Evolutionary conservation across 257 asterid genomes (phyloP).

Genomic region (Nicotiana tomentosiformis): DNA sequence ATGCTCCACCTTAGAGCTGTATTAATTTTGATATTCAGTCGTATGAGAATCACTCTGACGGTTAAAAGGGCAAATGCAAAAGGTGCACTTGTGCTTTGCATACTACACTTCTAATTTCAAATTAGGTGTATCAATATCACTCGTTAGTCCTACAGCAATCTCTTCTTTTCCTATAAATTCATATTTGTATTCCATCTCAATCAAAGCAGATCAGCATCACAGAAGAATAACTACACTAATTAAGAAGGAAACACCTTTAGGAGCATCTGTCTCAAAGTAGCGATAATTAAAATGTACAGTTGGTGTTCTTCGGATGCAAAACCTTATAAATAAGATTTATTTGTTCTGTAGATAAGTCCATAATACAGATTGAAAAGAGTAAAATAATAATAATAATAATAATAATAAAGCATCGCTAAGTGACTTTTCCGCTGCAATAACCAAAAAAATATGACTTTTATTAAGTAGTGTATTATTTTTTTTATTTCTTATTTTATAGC

Average conservation of each 20-base stretch:
- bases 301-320: slow-evolving; percentile 89
- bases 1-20: background rate
- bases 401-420: too few species aligned
- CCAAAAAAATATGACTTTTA: background rate
- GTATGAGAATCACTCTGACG: background rate
- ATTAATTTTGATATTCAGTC: background rate
- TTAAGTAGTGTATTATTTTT: background rate
- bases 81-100: background rate
- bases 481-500: background rate
- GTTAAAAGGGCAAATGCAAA: background rate
- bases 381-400: too few species aligned
- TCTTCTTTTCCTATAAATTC: background rate
- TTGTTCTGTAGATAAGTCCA: too few species aligned
- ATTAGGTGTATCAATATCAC: too few species aligned
- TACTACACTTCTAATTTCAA: too few species aligned
- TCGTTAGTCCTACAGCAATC: too few species aligned
- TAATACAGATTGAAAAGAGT: too few species aligned
- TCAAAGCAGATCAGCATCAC: background rate
- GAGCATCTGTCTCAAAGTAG: slow-evolving; percentile 95
- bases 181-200: background rate
- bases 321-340: slow-evolving; percentile 34
- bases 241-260: slow-evolving; percentile 51
- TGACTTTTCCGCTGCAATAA: too few species aligned
- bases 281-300: slow-evolving; percentile 97
- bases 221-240: background rate